These are phyloP conservation scores for Cyberlindnera sargentensis DNA, from an alignment of 805 yeast species.

Conservation along the genomic window DNA sequence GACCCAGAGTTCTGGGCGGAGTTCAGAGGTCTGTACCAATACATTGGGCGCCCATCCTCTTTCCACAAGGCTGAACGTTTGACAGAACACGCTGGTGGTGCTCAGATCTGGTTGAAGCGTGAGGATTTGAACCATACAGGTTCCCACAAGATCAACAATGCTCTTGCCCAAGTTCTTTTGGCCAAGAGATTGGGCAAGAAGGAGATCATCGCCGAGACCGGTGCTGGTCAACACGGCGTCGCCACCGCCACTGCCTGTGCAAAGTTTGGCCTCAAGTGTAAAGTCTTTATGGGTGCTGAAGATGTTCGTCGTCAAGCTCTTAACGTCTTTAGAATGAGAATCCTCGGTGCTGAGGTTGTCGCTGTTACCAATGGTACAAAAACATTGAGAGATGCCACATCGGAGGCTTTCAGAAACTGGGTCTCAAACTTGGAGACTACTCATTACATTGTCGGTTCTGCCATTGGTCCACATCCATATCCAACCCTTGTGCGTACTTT, in stretches of 20 bases:
- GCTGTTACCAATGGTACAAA: constrained; percentile 92
- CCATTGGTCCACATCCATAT: constrained; percentile 99
- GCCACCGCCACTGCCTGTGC: constrained; percentile 93
- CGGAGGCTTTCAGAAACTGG: constrained; percentile 96
- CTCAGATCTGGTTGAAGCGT: constrained; percentile 95
- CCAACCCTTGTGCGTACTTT: constrained; percentile 97
- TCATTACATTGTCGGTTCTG: constrained; percentile 95
- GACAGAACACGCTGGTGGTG: constrained; percentile 88
- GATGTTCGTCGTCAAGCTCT: constrained; percentile 98
- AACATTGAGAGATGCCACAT: constrained; percentile 95
- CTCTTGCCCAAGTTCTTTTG: constrained; percentile 72
- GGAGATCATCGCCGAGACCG: constrained; percentile 81
- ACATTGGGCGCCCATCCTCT: constrained; percentile 95
- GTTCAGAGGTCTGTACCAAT: constrained; percentile 73
- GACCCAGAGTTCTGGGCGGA: constrained; percentile 95
- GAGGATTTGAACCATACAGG: constrained; percentile 93
- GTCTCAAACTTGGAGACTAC: constrained; percentile 80
- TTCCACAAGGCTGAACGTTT: constrained; percentile 88
- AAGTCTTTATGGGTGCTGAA: constrained; percentile 98
- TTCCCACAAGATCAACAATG: constrained; percentile 81
- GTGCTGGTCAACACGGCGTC: constrained; percentile 93
- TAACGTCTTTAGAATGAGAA: constrained; percentile 95
- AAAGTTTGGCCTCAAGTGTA: constrained; percentile 87
- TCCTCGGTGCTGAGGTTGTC: constrained; percentile 91
- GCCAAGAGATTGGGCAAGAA: constrained; percentile 75